These are phyloP conservation scores for Trichoderma simmonsii DNA, from an alignment of 2,329 filamentous ascomycete species.

Conservation along the genomic window DNA sequence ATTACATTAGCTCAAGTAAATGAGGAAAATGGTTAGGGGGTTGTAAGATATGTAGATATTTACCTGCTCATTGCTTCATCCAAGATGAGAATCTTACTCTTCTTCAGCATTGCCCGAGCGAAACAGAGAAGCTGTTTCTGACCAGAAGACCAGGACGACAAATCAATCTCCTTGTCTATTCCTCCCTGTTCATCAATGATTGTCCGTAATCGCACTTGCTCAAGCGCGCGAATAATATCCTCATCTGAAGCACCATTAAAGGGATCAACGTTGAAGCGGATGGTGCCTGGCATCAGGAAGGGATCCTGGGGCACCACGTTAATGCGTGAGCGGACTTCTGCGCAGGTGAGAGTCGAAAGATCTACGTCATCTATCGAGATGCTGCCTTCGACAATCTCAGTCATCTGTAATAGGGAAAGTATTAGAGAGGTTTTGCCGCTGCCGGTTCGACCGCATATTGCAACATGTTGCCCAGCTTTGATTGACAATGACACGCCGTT, in stretches of 20 bases:
- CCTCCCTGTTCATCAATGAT: constrained; percentile 39
- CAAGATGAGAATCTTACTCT: constrained; percentile 35
- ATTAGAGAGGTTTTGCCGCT: constrained; percentile 39
- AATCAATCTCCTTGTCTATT: constrained; percentile 33
- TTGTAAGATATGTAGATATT: not conserved
- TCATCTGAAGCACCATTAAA: constrained; percentile 35
- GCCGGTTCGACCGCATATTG: constrained; percentile 45
- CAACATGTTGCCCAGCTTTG: constrained; percentile 35
- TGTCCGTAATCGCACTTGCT: constrained; percentile 43
- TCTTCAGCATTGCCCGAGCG: constrained; percentile 35
- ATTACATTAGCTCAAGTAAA: not conserved
- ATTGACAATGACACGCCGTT: constrained; percentile 31
- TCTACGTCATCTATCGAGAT: constrained; percentile 47
- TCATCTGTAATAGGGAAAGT: constrained; percentile 43
- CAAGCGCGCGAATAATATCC: constrained; percentile 41
- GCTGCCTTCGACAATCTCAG: constrained; percentile 40
- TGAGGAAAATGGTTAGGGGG: not conserved
- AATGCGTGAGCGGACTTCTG: constrained; percentile 30
- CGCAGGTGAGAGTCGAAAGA: constrained; percentile 23
- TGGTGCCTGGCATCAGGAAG: constrained; percentile 45
- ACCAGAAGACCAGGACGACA: constrained; percentile 37
- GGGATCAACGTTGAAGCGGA: constrained; percentile 51
- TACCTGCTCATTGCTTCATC: constrained; percentile 39
- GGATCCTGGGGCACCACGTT: constrained; percentile 50
- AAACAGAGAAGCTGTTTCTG: constrained; percentile 45